Base-by-base conservation (phyloP, 768 basidiomycete genomes). In the Rhizopogon vinicolor region DNA sequence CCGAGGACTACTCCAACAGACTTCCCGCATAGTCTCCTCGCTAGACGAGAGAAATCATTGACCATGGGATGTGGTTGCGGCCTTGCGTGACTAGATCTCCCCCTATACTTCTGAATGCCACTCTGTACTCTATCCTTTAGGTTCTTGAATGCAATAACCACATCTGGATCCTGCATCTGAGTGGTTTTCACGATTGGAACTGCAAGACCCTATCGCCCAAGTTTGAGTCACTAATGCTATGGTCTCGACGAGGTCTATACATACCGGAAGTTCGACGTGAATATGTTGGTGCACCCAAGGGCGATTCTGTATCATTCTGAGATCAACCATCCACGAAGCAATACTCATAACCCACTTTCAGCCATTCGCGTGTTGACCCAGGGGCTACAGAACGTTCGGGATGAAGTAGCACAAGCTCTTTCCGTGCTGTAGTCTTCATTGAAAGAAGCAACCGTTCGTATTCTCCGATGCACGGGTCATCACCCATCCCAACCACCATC, bases 391-490 rank as follows among this genome's bases (percentile, higher is more conserved):
- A 86, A 40, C 94, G 86, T 65, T 97, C 92, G 2, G 94, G 87
- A 64, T 99, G 97, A 9, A 99, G 77, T 5, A 99, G 77, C 5
- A 99, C 87, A 28, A 99, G 82, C 68, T 99, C 97, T 71, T 98
- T 98, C 53, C 97, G 77, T n/a, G 96, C 97, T 0, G 96, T 98
- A 0, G 96, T 98, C 75, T 98, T 98, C 80, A 94, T 90, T 1
- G 94, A 94, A 41, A 98, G 77, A 19, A 99, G 73, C 3, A 98
- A 75, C 52, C 95, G 84, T 69, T 99, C 95, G 64, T 93, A 98
- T 73, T 99, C 97, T 12, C 97, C 97, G 6, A 93, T 75, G 18
- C 80, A 81, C 13, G 93, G 87, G 65, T 93, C 94, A 55, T 97
- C 94, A 3, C 91, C 95, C 83, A 95, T 89, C 7, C 92, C 94